Conservation (phyloP, 2,329 filamentous ascomycete genomes). For the Cladosporium sp. region DNA sequence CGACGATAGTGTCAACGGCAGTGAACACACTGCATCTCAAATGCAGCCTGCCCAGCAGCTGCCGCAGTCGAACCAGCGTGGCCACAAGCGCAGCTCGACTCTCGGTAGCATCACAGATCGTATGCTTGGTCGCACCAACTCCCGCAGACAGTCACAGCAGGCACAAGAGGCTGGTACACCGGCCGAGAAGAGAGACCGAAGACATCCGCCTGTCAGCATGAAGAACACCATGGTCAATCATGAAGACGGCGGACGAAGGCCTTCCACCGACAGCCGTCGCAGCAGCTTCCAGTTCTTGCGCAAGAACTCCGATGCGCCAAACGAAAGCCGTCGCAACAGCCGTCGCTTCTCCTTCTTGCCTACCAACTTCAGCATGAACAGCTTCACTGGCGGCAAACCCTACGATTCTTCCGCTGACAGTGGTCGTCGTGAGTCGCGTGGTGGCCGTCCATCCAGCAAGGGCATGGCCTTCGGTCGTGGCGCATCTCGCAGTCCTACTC, state of each 20-base stretch:
- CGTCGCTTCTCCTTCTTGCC: slow-evolving; percentile 50
- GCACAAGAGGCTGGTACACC: slow-evolving; percentile 39
- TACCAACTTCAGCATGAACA: slow-evolving; percentile 44
- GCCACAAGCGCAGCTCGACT: slow-evolving; percentile 62
- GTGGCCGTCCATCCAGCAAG: slow-evolving; percentile 31
- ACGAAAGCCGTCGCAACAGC: slow-evolving; percentile 35
- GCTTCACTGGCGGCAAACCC: slow-evolving; percentile 34
- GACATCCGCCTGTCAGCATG: slow-evolving; percentile 91
- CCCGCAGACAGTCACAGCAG: slow-evolving; percentile 29
- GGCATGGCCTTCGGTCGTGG: slow-evolving; percentile 43
- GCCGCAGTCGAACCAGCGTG: slow-evolving; percentile 32
- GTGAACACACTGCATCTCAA: slow-evolving; percentile 49
- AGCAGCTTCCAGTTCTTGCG: slow-evolving; percentile 48
- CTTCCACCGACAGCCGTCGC: slow-evolving; percentile 46
- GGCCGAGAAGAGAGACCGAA: slow-evolving; percentile 59
- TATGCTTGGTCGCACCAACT: slow-evolving; percentile 67
- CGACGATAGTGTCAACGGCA: slow-evolving; percentile 34
- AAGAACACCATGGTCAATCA: slow-evolving; percentile 60
- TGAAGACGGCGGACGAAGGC: slow-evolving; percentile 49
- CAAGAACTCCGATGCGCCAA: slow-evolving; percentile 40
- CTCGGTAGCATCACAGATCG: slow-evolving; percentile 65
- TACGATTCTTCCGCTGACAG: slow-evolving; percentile 31
- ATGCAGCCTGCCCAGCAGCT: slow-evolving; percentile 29
- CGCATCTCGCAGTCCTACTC: slow-evolving; percentile 41
- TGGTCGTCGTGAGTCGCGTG: slow-evolving; percentile 16